Base-by-base conservation (phyloP, 2,329 filamentous ascomycete genomes). In the Monosporascus sp. region DNA sequence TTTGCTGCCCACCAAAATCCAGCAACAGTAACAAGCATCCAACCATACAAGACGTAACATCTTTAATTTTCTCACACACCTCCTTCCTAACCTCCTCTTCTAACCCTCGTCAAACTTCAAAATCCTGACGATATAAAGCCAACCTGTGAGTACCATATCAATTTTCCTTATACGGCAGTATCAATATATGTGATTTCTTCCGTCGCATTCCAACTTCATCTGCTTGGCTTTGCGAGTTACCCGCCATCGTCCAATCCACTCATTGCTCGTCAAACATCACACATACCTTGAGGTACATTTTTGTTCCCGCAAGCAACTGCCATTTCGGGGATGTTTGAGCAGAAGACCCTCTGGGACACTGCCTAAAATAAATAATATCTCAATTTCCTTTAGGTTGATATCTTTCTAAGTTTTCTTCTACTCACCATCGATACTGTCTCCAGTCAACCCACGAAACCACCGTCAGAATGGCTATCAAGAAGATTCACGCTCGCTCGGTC, bases 401-500 rank as follows among this genome's bases (percentile, higher is more conserved):
- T 47, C 34, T 43, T 40, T 38, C 38, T 22, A 49, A 48, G 46
- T n/a, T 48, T 53, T 22, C 2, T 47, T 26, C 27, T 46, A 59
- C 44, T 36, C 55, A n/a, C 37, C 45, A 40, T 31, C 11, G 51
- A 7, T 43, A 7, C 20, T n/a, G 24, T 46, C 20, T 9, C 24
- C 17, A 46, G 43, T 9, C 24, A 22, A 31, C 37, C 41, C 16
- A 44, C 20, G 11, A 44, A 34, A 4, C 38, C 50, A 54, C 46
- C 38, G 27, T 66, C 77, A 92, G 72, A 64, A 99, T 99, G 94
- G 80, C 89, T 70, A 90, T 94, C 77, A 85, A 86, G 76, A 93
- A 92, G 83, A 84, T 94, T 73, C 88, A 92, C 84, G 90, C 89
- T 71, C 89, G 94, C 73, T 92, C 88, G 71, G 91, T 99, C 81